phyloP scores from a whole-genome alignment of 768 basidiomycete species.

The Russula brevipes region DNA sequence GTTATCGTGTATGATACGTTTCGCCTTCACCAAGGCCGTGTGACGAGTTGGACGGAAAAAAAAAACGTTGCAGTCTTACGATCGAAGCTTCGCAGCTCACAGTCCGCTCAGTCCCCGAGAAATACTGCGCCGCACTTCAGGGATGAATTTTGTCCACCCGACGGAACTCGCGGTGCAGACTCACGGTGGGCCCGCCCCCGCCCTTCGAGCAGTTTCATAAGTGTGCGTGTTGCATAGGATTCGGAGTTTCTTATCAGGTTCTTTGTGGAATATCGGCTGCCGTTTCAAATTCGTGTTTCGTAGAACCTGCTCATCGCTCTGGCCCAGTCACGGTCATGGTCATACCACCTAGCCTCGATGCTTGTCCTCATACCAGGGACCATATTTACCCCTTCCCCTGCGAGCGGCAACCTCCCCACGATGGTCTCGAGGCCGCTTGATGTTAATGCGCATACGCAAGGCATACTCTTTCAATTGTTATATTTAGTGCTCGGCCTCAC shows the following conservation, averaged over 20 bases:
- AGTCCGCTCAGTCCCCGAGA: neutral
- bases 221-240: neutral
- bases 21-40: neutral
- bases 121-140: neutral
- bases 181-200: neutral
- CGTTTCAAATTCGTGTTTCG: too few relatives aligned
- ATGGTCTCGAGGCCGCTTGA: neutral
- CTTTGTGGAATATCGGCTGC: neutral
- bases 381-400: neutral
- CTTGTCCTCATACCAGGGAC: neutral
- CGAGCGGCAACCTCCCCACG: neutral
- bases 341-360: too few relatives aligned
- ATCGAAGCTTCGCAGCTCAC: too few relatives aligned
- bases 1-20: conserved; percentile 14
- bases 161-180: neutral
- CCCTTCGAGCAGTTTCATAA: neutral
- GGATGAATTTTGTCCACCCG: neutral
- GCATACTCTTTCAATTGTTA: neutral
- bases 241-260: conserved; percentile 5
- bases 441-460: neutral
- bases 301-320: neutral
- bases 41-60: neutral
- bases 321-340: neutral
- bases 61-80: neutral
- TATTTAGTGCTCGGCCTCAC: neutral